phyloP scores from a whole-genome alignment of 176 grass and related monocot genomes.

The Oryza nivara region DNA sequence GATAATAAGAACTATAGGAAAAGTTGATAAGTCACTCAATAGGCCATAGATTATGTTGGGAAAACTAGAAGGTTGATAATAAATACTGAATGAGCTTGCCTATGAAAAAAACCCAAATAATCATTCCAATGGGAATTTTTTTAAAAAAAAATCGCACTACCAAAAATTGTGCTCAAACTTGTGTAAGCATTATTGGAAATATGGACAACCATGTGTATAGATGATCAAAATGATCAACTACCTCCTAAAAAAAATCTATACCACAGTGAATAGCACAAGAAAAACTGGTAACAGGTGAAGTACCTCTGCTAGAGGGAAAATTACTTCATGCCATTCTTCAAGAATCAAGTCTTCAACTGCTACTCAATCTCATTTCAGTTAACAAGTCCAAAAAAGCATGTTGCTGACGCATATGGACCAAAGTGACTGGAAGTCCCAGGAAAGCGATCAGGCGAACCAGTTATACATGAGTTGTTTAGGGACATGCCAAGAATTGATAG shows the following conservation, averaged over 20 bases:
- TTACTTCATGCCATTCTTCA: conserved; percentile 28
- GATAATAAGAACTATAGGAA: conserved; percentile 10
- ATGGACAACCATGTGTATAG: conserved; percentile 37
- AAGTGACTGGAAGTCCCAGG: conserved; percentile 10
- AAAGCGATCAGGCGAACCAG: not conserved
- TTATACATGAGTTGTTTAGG: conserved; percentile 27
- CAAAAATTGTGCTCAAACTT: conserved; percentile 37
- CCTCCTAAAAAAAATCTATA: conserved; percentile 34
- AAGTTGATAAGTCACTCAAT: conserved; percentile 3
- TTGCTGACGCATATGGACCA: conserved; percentile 12
- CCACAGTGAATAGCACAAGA: conserved; percentile 37
- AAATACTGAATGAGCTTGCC: not conserved
- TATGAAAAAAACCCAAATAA: conserved; percentile 27
- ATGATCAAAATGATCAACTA: conserved; percentile 33
- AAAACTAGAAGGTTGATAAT: conserved; percentile 29
- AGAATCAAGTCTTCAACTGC: not conserved
- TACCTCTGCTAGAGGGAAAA: conserved; percentile 56
- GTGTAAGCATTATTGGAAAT: conserved; percentile 33
- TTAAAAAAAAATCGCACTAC: conserved; percentile 18
- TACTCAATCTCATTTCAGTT: conserved; percentile 36
- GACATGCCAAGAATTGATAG: conserved; percentile 27
- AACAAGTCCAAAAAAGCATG: conserved; percentile 33
- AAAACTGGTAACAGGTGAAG: conserved; percentile 39
- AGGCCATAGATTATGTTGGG: conserved; percentile 2
- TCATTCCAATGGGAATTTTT: not conserved